Base-by-base conservation (phyloP, 1,284 basidiomycete genomes). In the Wolfiporia cocos region DNA sequence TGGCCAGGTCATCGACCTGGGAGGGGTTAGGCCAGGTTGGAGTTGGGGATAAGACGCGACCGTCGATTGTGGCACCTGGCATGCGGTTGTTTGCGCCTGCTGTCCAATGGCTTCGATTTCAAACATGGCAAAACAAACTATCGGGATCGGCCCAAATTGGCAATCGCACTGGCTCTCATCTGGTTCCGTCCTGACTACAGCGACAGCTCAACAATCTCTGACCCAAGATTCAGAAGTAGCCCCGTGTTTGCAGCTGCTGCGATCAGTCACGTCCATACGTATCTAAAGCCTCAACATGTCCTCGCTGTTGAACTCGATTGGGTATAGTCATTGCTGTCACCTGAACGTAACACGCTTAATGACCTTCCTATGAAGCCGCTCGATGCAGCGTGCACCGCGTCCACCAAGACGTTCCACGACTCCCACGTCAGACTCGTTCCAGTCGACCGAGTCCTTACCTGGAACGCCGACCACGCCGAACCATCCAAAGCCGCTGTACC, bases 251-350 rank as follows among this genome's bases (percentile, higher is more conserved):
- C n/a, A n/a, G n/a, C n/a, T n/a, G n/a, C n/a, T n/a, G n/a, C n/a
- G n/a, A n/a, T n/a, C n/a, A n/a, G 17, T 37, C 35, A 31, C 24
- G 29, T 37, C 31, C 34, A 4, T 31, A 3, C 26, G 14, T 28
- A 28, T 9, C 26, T 14, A 28, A 9, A 28, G 26, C 14, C 14
- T 28, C 26, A 28, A 7, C 41, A 34, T 20, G 41, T 86, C 86
- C 82, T 86, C 83, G 26, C 86, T 86, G 64, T 85, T 87, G 65
- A 86, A 85, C 57, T 81, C 81, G 20, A 73, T 87, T 34, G 78
- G 84, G 84, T 86, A 50, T 65, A n/a, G 40, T 40, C 37, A 12
- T 23, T 2, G n/a, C 20, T 18, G 11, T 23, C 29, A 17, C 18
- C 37, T n/a, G n/a, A n/a, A n/a, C n/a, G n/a, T n/a, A n/a, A n/a